Percentiles rank a stretch among this genome's conserved stretches.
Conservation (phyloP, 768 basidiomycete species). For the Russula virescens region DNA sequence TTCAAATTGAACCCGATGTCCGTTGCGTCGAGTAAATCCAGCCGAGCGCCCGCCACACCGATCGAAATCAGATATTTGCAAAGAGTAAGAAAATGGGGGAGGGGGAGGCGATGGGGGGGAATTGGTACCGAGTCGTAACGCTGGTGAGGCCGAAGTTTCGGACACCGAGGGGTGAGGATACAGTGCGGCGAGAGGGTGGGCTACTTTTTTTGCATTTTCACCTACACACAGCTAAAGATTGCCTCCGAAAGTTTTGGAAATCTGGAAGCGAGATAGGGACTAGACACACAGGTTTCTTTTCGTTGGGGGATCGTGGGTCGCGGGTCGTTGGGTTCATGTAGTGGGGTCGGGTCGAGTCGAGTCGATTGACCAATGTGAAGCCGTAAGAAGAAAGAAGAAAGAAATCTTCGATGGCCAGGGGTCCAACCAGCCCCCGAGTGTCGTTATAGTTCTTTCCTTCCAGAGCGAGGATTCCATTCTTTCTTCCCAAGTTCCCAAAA, state of each 20-base stretch:
- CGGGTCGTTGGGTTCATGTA: not conserved
- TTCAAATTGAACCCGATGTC: conserved; percentile 49
- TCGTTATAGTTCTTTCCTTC: not conserved
- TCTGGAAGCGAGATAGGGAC: conserved; percentile 11
- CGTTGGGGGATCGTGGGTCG: not conserved
- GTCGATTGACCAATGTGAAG: not conserved
- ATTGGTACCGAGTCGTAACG: conserved; percentile 8
- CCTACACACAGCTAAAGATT: conserved; percentile 40
- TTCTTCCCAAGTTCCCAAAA: not conserved
- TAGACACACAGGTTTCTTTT: not conserved
- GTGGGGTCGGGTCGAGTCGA: no score
- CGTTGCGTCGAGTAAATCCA: conserved; percentile 51
- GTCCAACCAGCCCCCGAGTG: not conserved
- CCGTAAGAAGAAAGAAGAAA: not conserved
- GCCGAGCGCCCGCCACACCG: conserved; percentile 36
- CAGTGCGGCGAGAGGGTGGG: conserved; percentile 40
- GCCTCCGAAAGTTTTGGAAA: conserved; percentile 38
- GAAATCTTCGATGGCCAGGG: not conserved
- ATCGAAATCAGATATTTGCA: conserved; percentile 32
- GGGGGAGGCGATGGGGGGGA: no score
- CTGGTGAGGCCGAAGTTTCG: conserved; percentile 25
- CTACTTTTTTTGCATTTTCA: conserved; percentile 23
- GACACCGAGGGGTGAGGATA: conserved; percentile 41
- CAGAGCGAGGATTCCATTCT: not conserved
- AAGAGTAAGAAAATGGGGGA: not conserved